Conservation (phyloP, 2,329 filamentous ascomycete species). For the Pseudogymnoascus pannorum region DNA sequence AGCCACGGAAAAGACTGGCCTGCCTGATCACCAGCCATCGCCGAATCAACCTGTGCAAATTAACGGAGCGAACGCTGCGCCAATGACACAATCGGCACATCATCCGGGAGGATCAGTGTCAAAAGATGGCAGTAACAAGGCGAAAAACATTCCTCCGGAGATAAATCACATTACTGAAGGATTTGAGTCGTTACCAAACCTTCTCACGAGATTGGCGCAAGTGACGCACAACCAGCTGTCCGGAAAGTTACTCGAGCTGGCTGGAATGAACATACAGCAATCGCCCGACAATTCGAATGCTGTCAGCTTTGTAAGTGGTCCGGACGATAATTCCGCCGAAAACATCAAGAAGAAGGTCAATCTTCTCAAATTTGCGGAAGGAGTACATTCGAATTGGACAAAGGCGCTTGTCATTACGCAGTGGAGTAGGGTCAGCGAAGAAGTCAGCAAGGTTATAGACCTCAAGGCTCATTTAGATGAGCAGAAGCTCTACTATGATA, state of each 20-base stretch:
- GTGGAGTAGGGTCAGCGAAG: conserved; percentile 74
- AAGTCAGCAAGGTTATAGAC: conserved; percentile 84
- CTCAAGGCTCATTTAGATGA: conserved; percentile 66
- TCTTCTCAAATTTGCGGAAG: conserved; percentile 71
- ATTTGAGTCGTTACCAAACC: conserved; percentile 66
- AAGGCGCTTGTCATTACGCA: conserved; percentile 85
- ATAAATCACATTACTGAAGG: conserved; percentile 66
- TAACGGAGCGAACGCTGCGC: conserved; percentile 16
- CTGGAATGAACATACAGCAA: conserved; percentile 55
- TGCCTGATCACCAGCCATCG: conserved; percentile 17
- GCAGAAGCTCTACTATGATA: conserved; percentile 53
- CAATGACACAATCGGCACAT: conserved; percentile 14
- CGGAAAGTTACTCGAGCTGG: conserved; percentile 62
- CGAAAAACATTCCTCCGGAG: conserved; percentile 54
- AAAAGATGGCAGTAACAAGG: conserved; percentile 31
- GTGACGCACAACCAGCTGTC: conserved; percentile 72
- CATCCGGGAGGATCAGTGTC: conserved; percentile 17
- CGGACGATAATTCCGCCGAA: conserved; percentile 52
- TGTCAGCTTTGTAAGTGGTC: conserved; percentile 30
- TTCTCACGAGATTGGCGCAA: conserved; percentile 75
- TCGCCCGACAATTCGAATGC: conserved; percentile 46
- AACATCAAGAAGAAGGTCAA: conserved; percentile 70
- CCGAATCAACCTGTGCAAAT: conserved; percentile 28
- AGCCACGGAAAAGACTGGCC: conserved; percentile 19
- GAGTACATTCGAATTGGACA: conserved; percentile 79